These are phyloP conservation scores for Bretziella fagacearum DNA, from an alignment of 2,329 filamentous ascomycete species.

Conservation along the genomic window DNA sequence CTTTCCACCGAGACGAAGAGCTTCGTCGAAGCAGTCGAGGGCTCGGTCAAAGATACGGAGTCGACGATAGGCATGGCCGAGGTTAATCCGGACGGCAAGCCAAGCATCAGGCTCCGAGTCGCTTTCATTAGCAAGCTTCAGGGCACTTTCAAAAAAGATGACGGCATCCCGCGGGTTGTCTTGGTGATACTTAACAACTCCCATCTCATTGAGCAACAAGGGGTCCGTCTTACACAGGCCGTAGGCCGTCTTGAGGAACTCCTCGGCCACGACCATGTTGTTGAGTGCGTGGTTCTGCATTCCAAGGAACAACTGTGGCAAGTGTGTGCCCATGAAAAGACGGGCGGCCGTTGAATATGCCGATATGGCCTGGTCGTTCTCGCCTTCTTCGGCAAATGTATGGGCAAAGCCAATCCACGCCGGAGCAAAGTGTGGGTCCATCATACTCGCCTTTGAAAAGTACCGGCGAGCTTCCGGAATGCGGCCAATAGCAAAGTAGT, in stretches of 20 bases:
- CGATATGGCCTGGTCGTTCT: conserved; percentile 95
- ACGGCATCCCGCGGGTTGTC: conserved; percentile 59
- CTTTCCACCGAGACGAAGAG: conserved; percentile 65
- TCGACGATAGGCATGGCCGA: conserved; percentile 74
- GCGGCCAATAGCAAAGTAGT: conserved; percentile 78
- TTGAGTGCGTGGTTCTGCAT: conserved; percentile 97
- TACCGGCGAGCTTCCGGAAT: conserved; percentile 88
- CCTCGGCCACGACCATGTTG: conserved; percentile 83
- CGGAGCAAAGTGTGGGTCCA: conserved; percentile 92
- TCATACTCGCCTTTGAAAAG: conserved; percentile 93
- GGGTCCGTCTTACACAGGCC: conserved; percentile 70
- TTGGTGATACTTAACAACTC: conserved; percentile 89
- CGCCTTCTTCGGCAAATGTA: conserved; percentile 91
- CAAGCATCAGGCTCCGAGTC: conserved; percentile 68
- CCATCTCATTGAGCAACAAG: conserved; percentile 84
- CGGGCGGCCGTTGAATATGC: conserved; percentile 92
- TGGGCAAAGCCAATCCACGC: conserved; percentile 99
- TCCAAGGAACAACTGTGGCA: conserved; percentile 87
- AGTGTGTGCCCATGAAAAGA: conserved; percentile 89
- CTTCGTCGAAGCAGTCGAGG: conserved; percentile 69
- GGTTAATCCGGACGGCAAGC: conserved; percentile 70
- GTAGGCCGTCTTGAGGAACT: conserved; percentile 85
- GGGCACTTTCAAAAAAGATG: conserved; percentile 58
- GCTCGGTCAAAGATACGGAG: conserved; percentile 52
- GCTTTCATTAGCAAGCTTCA: conserved; percentile 63